A percentile compares a stretch with the other conserved stretches of the same genome.
Conservation (phyloP, 1,139 yeast genomes). For the Meyerozyma athensensis region DNA sequence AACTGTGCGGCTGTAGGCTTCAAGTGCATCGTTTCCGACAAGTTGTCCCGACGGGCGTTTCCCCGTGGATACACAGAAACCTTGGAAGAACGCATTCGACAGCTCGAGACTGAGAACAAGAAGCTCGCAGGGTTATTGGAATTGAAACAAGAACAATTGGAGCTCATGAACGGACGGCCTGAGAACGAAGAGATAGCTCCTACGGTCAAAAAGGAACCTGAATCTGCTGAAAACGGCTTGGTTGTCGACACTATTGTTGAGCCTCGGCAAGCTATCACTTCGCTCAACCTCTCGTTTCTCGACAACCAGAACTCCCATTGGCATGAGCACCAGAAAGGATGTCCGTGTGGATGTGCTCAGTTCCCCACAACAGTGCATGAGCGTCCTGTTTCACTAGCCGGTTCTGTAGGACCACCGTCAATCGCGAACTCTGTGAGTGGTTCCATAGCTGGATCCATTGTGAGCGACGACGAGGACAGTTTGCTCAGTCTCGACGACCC, state of each 20-base stretch:
- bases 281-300: slow-evolving; percentile 9
- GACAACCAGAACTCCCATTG: slow-evolving; percentile 8
- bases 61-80: slow-evolving; percentile 46
- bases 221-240: background rate
- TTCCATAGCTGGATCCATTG: slow-evolving; percentile 23
- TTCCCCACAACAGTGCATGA: slow-evolving; percentile 55
- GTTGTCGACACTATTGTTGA: slow-evolving; percentile 2
- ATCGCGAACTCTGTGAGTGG: slow-evolving; percentile 27
- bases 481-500: slow-evolving; percentile 29
- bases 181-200: background rate
- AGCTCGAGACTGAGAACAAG: slow-evolving; percentile 40
- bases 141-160: slow-evolving; percentile 57
- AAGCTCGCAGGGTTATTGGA: slow-evolving; percentile 46
- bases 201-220: background rate
- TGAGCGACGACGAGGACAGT: slow-evolving; percentile 40
- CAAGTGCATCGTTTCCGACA: slow-evolving; percentile 43
- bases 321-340: slow-evolving; percentile 43
- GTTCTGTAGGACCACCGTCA: slow-evolving; percentile 28
- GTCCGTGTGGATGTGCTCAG: slow-evolving; percentile 52
- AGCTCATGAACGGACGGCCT: slow-evolving; percentile 13
- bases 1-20: slow-evolving; percentile 41
- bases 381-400: slow-evolving; percentile 60
- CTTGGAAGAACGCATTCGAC: slow-evolving; percentile 42
- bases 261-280: slow-evolving; percentile 6
- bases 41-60: slow-evolving; percentile 33